These are phyloP conservation scores for Beauveria pseudobassiana DNA, from an alignment of 2,329 filamentous ascomycete genomes.

Conservation along the genomic window DNA sequence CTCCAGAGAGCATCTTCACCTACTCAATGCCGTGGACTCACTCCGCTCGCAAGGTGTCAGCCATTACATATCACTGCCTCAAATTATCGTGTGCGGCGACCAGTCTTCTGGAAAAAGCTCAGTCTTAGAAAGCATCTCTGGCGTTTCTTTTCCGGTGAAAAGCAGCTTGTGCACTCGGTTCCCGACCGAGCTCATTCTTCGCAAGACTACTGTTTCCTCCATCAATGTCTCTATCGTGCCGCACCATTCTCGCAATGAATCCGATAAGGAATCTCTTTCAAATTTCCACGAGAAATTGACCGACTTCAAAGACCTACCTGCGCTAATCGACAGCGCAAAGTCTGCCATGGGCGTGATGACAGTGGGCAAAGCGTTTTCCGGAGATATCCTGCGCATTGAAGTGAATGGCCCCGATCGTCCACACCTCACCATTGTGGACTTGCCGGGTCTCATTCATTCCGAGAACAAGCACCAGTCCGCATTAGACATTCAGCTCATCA, in stretches of 20 bases:
- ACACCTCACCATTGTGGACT: constrained; percentile 38
- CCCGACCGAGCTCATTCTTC: constrained; percentile 46
- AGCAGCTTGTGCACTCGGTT: constrained; percentile 48
- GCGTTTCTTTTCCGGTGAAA: constrained; percentile 45
- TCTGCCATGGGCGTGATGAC: constrained; percentile 34
- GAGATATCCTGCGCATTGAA: constrained; percentile 20
- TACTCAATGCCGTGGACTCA: constrained; percentile 29
- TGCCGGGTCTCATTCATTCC: constrained; percentile 36
- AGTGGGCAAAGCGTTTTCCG: constrained; percentile 15
- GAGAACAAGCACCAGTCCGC: constrained; percentile 26
- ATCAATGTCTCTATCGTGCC: constrained; percentile 20
- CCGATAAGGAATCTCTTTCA: neutral
- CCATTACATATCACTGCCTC: constrained; percentile 31
- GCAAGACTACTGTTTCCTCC: constrained; percentile 12
- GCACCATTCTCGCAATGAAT: neutral
- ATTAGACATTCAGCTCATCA: constrained; percentile 26
- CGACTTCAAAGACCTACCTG: constrained; percentile 29
- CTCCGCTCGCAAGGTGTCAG: constrained; percentile 28
- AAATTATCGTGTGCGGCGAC: constrained; percentile 48
- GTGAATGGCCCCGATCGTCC: constrained; percentile 17
- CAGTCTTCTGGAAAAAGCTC: constrained; percentile 51
- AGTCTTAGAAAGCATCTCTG: constrained; percentile 48
- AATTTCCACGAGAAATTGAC: constrained; percentile 21
- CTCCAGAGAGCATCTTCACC: constrained; percentile 15
- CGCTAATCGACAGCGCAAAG: constrained; percentile 41